Conservation (phyloP, 2,329 filamentous ascomycete species). For the Paecilomyces sp. region DNA sequence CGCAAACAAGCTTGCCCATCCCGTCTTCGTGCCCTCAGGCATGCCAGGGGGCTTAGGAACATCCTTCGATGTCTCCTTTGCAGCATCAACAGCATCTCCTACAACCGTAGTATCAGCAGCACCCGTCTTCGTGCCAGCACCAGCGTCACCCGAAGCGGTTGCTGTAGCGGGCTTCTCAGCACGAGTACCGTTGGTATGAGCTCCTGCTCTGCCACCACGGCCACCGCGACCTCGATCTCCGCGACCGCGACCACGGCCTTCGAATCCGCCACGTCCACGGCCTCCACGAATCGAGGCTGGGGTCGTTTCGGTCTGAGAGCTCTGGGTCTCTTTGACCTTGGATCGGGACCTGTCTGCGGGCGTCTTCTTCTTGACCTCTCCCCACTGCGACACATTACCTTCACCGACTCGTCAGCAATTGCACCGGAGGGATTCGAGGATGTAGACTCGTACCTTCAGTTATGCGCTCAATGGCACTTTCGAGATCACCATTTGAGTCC, state of each 20-base stretch:
- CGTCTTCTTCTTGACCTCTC: conserved; percentile 47
- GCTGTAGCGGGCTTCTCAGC: conserved; percentile 21
- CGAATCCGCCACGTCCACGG: conserved; percentile 41
- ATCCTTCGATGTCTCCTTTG: conserved; percentile 9
- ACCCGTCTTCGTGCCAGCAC: conserved; percentile 5
- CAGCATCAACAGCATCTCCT: conserved; percentile 15
- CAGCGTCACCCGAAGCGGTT: conserved; percentile 14
- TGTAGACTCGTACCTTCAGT: conserved; percentile 35
- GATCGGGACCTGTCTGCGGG: conserved; percentile 37
- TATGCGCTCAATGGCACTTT: conserved; percentile 44
- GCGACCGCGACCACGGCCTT: conserved; percentile 39
- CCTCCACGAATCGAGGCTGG: conserved; percentile 29
- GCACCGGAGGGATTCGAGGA: not conserved
- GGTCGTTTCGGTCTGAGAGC: conserved; percentile 25
- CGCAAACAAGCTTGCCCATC: conserved; percentile 70
- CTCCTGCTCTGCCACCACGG: conserved; percentile 38
- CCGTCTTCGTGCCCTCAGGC: conserved; percentile 36
- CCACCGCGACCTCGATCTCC: conserved; percentile 42
- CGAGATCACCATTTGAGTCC: conserved; percentile 53
- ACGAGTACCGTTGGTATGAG: conserved; percentile 37
- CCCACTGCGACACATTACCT: conserved; percentile 48
- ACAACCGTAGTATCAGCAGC: conserved; percentile 16
- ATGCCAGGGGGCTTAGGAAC: conserved; percentile 18
- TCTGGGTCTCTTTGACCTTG: conserved; percentile 39
- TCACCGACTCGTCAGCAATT: conserved; percentile 2